A percentile compares a stretch with the other conserved stretches of the same genome.
Conservation (phyloP, 768 basidiomycete species). For the Trametes cubensis region DNA sequence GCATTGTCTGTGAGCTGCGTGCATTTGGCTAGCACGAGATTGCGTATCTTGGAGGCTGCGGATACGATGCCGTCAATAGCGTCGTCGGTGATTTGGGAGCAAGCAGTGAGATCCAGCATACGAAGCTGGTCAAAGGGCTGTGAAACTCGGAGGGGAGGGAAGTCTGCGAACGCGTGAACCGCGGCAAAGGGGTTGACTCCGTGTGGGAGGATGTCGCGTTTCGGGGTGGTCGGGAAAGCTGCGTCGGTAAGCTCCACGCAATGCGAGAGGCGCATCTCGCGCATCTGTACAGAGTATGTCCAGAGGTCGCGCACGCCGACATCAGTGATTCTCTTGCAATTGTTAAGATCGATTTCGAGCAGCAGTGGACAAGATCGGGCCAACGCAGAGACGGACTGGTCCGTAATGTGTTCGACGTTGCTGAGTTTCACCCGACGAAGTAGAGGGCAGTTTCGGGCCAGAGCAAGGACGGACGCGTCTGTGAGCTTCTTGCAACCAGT, state of each 20-base stretch:
- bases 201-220: slow-evolving; percentile 45
- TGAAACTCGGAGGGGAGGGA: slow-evolving; percentile 68
- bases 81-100: slow-evolving; percentile 72
- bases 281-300: slow-evolving; percentile 77
- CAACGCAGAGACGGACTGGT: slow-evolving; percentile 73
- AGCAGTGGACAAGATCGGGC: slow-evolving; percentile 81
- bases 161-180: slow-evolving; percentile 39
- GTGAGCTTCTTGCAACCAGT: slow-evolving; percentile 81
- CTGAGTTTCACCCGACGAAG: slow-evolving; percentile 91
- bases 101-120: slow-evolving; percentile 91
- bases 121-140: slow-evolving; percentile 81
- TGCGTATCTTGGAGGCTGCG: slow-evolving; percentile 53
- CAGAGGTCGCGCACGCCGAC: slow-evolving; percentile 81
- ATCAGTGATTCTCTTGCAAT: slow-evolving; percentile 79
- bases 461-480: slow-evolving; percentile 72
- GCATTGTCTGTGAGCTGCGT: slow-evolving; percentile 77
- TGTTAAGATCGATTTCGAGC: slow-evolving; percentile 92
- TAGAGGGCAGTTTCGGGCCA: slow-evolving; percentile 73
- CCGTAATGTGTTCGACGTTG: slow-evolving; percentile 74
- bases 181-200: slow-evolving; percentile 39
- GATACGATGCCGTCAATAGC: slow-evolving; percentile 74
- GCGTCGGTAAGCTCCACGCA: slow-evolving; percentile 78
- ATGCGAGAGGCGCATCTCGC: slow-evolving; percentile 86
- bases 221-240: slow-evolving; percentile 79
- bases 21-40: slow-evolving; percentile 63